Conservation (phyloP, 1,284 basidiomycete species). For the Volvariella surrecta region DNA sequence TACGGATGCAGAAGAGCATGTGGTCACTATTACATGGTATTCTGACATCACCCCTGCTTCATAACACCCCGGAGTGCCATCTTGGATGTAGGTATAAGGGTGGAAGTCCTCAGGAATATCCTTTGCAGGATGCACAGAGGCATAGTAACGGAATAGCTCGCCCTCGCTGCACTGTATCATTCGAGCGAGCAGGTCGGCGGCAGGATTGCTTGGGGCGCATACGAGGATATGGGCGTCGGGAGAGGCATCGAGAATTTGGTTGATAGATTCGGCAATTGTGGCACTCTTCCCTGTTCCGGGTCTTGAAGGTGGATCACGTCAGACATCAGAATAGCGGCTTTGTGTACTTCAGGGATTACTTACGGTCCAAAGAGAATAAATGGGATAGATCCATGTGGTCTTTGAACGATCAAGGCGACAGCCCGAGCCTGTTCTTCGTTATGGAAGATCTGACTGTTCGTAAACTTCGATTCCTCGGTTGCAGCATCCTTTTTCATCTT, state of each 20-base stretch:
- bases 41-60: slow-evolving; percentile 22
- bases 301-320: slow-evolving; percentile 24
- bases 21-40: slow-evolving; percentile 51
- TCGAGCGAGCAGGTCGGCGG: slow-evolving; percentile 49
- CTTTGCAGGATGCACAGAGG: slow-evolving; percentile 42
- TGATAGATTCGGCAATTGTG: slow-evolving; percentile 57
- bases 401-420: slow-evolving; percentile 38
- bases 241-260: slow-evolving; percentile 38
- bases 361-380: slow-evolving; percentile 64
- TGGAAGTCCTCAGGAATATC: slow-evolving; percentile 35
- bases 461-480: slow-evolving; percentile 8
- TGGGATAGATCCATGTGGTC: slow-evolving; percentile 37
- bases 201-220: slow-evolving; percentile 58
- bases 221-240: slow-evolving; percentile 43
- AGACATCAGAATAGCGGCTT: neutral
- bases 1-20: slow-evolving; percentile 52
- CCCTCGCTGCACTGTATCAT: slow-evolving; percentile 33
- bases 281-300: slow-evolving; percentile 67
- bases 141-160: slow-evolving; percentile 54
- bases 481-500: slow-evolving; percentile 6
- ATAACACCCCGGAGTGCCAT: slow-evolving; percentile 39
- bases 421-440: slow-evolving; percentile 50
- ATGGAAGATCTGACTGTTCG: slow-evolving; percentile 35
- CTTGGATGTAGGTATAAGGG: slow-evolving; percentile 24
- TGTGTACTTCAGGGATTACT: slow-evolving; percentile 19